Percentiles rank a stretch among this genome's conserved stretches.
Evolutionary conservation across 75 land plant species (phyloP).

Genomic region (Selaginella moellendorffii): DNA sequence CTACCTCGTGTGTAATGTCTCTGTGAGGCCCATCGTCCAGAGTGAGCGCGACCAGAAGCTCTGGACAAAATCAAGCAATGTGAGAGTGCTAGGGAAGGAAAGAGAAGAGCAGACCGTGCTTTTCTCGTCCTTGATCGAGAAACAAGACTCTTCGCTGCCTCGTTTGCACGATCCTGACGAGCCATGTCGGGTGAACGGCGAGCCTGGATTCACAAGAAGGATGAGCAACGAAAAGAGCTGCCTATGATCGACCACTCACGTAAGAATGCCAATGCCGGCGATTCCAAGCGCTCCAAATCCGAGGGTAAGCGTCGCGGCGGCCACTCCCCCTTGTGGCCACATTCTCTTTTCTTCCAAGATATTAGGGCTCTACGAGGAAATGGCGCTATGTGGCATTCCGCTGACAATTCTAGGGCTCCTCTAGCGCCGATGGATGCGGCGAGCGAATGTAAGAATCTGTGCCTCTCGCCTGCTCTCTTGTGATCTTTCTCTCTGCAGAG

Average conservation of each 20-base stretch:
- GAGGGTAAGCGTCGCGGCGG: background rate
- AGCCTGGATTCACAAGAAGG: no score
- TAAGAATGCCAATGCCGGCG: background rate
- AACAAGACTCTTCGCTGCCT: background rate
- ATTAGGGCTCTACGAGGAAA: no score
- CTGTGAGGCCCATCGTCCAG: slow-evolving; percentile 34
- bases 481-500: no score
- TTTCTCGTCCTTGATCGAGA: background rate
- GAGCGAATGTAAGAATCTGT: no score
- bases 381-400: no score
- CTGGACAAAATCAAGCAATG: slow-evolving; percentile 16
- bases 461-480: no score
- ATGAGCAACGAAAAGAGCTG: no score
- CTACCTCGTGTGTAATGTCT: slow-evolving; percentile 34
- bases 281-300: background rate
- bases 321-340: no score
- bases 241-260: no score
- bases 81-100: background rate
- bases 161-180: background rate
- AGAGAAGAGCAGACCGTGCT: background rate
- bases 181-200: background rate
- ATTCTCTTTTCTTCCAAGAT: no score
- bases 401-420: no score
- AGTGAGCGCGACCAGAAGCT: slow-evolving; percentile 26
- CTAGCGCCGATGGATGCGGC: no score